These are phyloP conservation scores for Akanthomyces muscarius DNA, from an alignment of 2,329 filamentous ascomycete species.

Conservation along the genomic window DNA sequence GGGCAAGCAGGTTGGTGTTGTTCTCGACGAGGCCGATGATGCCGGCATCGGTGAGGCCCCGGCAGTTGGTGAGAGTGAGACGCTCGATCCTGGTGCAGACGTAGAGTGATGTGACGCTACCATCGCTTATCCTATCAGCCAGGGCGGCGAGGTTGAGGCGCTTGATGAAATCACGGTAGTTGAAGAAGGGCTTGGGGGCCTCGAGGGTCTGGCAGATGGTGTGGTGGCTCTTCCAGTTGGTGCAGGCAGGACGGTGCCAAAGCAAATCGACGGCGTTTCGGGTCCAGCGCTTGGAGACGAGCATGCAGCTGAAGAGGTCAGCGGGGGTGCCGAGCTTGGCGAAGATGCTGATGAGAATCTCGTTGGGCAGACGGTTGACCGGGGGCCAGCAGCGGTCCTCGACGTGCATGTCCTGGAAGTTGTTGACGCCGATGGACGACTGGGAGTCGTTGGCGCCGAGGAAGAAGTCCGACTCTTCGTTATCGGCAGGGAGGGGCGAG, in stretches of 20 bases:
- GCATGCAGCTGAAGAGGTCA: constrained; percentile 83
- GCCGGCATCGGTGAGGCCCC: constrained; percentile 76
- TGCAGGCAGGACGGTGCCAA: constrained; percentile 92
- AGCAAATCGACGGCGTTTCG: constrained; percentile 87
- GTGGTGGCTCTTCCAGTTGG: constrained; percentile 75
- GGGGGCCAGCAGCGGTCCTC: constrained; percentile 69
- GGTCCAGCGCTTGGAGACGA: constrained; percentile 92
- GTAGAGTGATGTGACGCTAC: constrained; percentile 76
- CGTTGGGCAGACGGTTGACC: constrained; percentile 81
- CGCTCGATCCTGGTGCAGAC: constrained; percentile 89
- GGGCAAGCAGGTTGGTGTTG: constrained; percentile 76
- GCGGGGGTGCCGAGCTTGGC: constrained; percentile 70
- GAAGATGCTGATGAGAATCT: constrained; percentile 92
- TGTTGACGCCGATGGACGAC: constrained; percentile 81
- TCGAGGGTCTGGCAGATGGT: constrained; percentile 77
- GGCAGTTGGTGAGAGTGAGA: constrained; percentile 87
- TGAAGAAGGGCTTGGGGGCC: constrained; percentile 72
- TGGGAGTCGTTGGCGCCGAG: constrained; percentile 85
- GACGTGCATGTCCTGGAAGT: constrained; percentile 69
- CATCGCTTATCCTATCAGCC: constrained; percentile 74
- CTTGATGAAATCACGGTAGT: constrained; percentile 86
- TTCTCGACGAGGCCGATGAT: constrained; percentile 74
- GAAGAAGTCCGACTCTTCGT: constrained; percentile 93
- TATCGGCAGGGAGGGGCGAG: constrained; percentile 70
- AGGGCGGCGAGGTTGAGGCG: constrained; percentile 84